Base-by-base conservation (phyloP, 176 grass and related monocot species). In the Pontederia paniculata region DNA sequence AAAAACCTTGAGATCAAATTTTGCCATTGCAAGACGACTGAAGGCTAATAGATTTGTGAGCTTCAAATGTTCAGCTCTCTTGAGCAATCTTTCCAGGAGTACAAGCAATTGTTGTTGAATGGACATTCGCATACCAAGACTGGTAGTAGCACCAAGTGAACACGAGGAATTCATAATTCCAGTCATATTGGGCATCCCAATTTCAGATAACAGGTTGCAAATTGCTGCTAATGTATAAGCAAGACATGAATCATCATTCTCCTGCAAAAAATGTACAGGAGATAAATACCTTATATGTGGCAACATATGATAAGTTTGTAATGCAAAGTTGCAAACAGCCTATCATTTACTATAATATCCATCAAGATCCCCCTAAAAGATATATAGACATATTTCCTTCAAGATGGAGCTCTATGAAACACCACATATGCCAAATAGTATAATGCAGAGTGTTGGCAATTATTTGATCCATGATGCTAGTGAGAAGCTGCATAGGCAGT, bases 161-260 rank as follows among this genome's bases (percentile, higher is more conserved):
- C 79, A 86, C 41, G 79, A 77, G 60, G 91, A 96, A 65, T 70
- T 72, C 44, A 86, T 96, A 71, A 85, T 65, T 42, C 82, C 90
- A 71, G 77, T 47, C 57, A 71, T 81, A 65, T 63, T 84, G 77
- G 81, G 65, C 52, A 86, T 79, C 42, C 86, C 86, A 71, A 81
- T 83, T 72, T 97, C 81, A 71, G 85, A 97, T 50, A 97, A 68
- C 15, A 97, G 77, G 57, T 87, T 81, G 44, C 82, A 97, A 78
- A 97, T 90, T 55, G 86, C 86, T 62, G 82, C 73, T 75, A 97
- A 80, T 55, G 88, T 89, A 67, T 87, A 97, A 65, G 86, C 81
- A 74, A 97, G 82, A 72, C 91, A 90, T 50, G 83, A 63, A 46
- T 97, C 91, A 54, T 97, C 91, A 77, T 84, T 97, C 54, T 90